phyloP scores from a whole-genome alignment of 176 grass and related monocot genomes.

The Tillandsia leiboldiana region DNA sequence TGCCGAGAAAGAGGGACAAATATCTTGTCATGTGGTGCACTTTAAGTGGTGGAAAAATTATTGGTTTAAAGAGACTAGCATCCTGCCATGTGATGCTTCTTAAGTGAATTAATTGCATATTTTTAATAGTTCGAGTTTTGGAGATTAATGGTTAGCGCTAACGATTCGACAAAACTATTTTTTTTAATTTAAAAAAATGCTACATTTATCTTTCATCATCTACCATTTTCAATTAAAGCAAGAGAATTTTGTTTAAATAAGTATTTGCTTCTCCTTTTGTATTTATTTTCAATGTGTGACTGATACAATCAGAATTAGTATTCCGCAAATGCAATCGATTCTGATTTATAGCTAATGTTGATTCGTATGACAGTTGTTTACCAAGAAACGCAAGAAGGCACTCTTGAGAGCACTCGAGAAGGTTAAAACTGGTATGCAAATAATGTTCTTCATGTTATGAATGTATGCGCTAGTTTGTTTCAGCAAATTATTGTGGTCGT shows the following conservation, averaged over 20 bases:
- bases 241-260: neutral
- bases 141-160: too few relatives aligned
- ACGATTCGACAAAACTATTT: too few relatives aligned
- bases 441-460: neutral
- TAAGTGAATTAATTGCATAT: too few relatives aligned
- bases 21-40: too few relatives aligned
- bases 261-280: neutral
- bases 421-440: slow-evolving; percentile 54
- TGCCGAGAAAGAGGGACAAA: too few relatives aligned
- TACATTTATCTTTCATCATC: neutral
- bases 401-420: slow-evolving; percentile 68
- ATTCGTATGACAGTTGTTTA: slow-evolving; percentile 43
- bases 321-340: neutral
- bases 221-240: neutral
- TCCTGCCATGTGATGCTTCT: too few relatives aligned
- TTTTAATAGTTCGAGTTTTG: too few relatives aligned
- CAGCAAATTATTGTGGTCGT: neutral
- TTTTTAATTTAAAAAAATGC: too few relatives aligned
- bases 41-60: too few relatives aligned
- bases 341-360: neutral
- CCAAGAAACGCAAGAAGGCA: slow-evolving; percentile 48
- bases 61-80: too few relatives aligned
- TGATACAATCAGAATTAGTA: neutral
- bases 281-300: neutral
- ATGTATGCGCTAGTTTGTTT: neutral